phyloP scores from a whole-genome alignment of 2,329 filamentous ascomycete species.

The Periglandula ipomoeae region DNA sequence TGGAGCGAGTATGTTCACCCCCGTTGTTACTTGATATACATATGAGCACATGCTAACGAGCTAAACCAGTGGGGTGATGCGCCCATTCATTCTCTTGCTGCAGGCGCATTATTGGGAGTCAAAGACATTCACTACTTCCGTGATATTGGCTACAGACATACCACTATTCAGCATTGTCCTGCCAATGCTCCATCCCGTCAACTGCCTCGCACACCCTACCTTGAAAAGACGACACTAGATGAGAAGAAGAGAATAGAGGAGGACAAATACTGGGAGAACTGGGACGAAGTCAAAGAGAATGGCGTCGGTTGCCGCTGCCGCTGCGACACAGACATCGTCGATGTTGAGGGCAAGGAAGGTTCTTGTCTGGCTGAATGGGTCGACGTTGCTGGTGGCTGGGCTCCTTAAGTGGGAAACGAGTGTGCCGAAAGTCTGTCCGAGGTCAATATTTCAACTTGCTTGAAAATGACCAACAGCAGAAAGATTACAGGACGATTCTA shows the following conservation, averaged over 20 bases:
- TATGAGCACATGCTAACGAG: conserved; percentile 15
- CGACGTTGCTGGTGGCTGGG: conserved; percentile 91
- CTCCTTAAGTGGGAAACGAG: conserved; percentile 29
- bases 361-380: conserved; percentile 96
- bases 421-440: background rate
- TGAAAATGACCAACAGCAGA: background rate
- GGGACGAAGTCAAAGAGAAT: conserved; percentile 84
- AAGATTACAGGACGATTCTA: background rate
- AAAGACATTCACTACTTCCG: conserved; percentile 97
- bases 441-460: background rate
- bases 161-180: conserved; percentile 96
- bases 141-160: conserved; percentile 96
- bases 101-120: conserved; percentile 73
- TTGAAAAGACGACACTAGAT: conserved; percentile 72
- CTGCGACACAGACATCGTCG: conserved; percentile 94
- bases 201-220: conserved; percentile 66
- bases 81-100: conserved; percentile 93
- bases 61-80: conserved; percentile 83
- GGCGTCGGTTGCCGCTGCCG: conserved; percentile 93
- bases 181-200: conserved; percentile 89
- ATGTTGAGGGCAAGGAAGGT: conserved; percentile 95
- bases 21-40: background rate
- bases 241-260: conserved; percentile 82
- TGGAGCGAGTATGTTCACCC: conserved; percentile 66
- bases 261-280: conserved; percentile 90